Evolutionary conservation across 2,329 filamentous ascomycete genomes (phyloP).

Genomic region (Cercospora berteroae): DNA sequence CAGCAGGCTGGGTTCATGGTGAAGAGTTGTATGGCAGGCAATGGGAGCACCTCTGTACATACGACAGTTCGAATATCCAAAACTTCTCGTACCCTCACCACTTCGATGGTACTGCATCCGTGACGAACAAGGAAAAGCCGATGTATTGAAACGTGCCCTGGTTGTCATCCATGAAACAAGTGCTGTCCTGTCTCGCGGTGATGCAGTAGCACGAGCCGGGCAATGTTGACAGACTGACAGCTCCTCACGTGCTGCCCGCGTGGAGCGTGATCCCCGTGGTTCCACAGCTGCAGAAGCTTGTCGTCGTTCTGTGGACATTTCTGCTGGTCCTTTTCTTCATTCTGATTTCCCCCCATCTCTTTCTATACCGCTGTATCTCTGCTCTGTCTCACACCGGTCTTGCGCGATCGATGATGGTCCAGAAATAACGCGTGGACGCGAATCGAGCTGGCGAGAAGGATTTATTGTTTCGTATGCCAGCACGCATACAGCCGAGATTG

Average conservation of each 20-base stretch:
- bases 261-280: not conserved
- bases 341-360: not conserved
- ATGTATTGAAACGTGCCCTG: not conserved
- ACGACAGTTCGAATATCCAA: not conserved
- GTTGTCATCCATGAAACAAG: constrained; percentile 9
- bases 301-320: not conserved
- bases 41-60: constrained; percentile 14
- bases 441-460: constrained; percentile 3
- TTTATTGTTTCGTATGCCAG: not conserved
- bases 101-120: not conserved
- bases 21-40: constrained; percentile 7
- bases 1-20: not conserved
- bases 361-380: not conserved
- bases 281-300: not conserved
- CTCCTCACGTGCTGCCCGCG: constrained; percentile 3
- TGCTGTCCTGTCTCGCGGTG: constrained; percentile 3
- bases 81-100: not conserved
- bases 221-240: constrained; percentile 1
- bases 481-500: constrained; percentile 5
- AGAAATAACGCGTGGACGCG: not conserved
- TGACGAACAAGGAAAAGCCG: not conserved
- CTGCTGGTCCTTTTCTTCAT: not conserved
- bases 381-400: not conserved
- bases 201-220: constrained; percentile 1
- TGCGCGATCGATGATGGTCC: not conserved